These are phyloP conservation scores for Picea mariana DNA, from an alignment of 83 land plant species.

Conservation along the genomic window DNA sequence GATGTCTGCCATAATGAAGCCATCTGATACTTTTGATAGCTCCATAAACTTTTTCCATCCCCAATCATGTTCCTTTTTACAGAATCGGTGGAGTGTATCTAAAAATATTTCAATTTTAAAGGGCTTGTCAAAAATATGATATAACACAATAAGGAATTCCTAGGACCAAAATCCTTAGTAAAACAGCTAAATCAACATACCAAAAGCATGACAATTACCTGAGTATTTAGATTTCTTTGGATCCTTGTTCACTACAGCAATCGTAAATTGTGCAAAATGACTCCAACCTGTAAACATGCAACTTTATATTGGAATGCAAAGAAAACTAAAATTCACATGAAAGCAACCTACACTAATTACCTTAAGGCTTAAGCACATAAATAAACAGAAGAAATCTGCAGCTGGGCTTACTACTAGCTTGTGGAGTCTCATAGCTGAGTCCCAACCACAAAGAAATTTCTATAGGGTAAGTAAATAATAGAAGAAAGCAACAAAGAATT, in stretches of 20 bases:
- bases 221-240: constrained; percentile 99
- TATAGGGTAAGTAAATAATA: too few species aligned
- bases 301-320: too few species aligned
- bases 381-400: too few species aligned
- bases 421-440: too few species aligned
- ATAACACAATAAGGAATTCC: too few species aligned
- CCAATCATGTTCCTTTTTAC: constrained; percentile 99
- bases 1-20: constrained; percentile 86
- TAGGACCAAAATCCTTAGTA: background rate
- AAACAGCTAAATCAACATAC: background rate
- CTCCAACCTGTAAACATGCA: constrained; percentile 82
- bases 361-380: too few species aligned
- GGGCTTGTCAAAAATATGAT: background rate
- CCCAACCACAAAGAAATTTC: too few species aligned
- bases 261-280: constrained; percentile 99
- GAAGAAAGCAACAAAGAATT: too few species aligned
- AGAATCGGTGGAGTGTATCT: constrained; percentile 98
- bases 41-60: constrained; percentile 99
- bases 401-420: too few species aligned
- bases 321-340: too few species aligned
- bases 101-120: constrained; percentile 22
- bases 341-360: too few species aligned
- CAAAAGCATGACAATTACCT: constrained; percentile 46
- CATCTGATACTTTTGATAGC: constrained; percentile 95
- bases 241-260: constrained; percentile 99